A percentile compares a stretch with the other conserved stretches of the same genome.
Conservation (phyloP, 2,329 filamentous ascomycete species). For the Aotearoamyces nothofagi region DNA sequence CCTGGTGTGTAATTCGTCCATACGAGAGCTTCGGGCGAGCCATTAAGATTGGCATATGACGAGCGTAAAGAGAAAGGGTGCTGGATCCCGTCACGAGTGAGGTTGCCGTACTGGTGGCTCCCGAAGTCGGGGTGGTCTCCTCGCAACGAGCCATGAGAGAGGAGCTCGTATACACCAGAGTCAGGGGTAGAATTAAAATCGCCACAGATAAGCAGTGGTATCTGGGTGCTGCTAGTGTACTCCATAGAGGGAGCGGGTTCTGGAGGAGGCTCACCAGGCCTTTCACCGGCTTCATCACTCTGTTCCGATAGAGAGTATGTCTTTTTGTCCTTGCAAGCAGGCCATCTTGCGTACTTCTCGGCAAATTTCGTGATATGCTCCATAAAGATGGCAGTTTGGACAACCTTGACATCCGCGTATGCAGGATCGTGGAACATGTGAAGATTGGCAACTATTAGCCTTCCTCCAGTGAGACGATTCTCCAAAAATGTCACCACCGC, state of each 20-base stretch:
- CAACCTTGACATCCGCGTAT: slow-evolving; percentile 85
- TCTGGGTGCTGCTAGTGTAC: slow-evolving; percentile 73
- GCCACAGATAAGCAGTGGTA: slow-evolving; percentile 81
- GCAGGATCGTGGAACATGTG: slow-evolving; percentile 92
- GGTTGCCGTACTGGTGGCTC: slow-evolving; percentile 77
- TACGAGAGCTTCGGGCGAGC: slow-evolving; percentile 68
- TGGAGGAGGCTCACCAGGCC: slow-evolving; percentile 35
- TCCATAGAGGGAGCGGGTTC: slow-evolving; percentile 71
- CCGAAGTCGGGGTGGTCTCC: slow-evolving; percentile 69
- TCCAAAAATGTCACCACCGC: slow-evolving; percentile 86
- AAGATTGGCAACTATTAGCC: slow-evolving; percentile 83
- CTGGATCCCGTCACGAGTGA: slow-evolving; percentile 81
- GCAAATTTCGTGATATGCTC: slow-evolving; percentile 78
- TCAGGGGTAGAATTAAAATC: slow-evolving; percentile 88
- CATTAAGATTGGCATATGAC: slow-evolving; percentile 68
- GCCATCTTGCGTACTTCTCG: slow-evolving; percentile 69
- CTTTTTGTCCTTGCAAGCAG: slow-evolving; percentile 66
- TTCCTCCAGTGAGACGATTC: slow-evolving; percentile 76
- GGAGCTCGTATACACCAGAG: slow-evolving; percentile 82
- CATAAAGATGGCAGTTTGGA: slow-evolving; percentile 92
- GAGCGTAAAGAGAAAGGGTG: slow-evolving; percentile 93
- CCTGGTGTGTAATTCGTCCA: slow-evolving; percentile 96
- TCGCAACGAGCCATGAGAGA: slow-evolving; percentile 64
- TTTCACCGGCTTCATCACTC: slow-evolving; percentile 26
- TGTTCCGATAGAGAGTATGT: slow-evolving; percentile 22